A percentile compares a stretch with the other conserved stretches of the same genome.
These are phyloP conservation scores for Xylaria digitata DNA, from an alignment of 2,329 filamentous ascomycete species.

Conservation along the genomic window DNA sequence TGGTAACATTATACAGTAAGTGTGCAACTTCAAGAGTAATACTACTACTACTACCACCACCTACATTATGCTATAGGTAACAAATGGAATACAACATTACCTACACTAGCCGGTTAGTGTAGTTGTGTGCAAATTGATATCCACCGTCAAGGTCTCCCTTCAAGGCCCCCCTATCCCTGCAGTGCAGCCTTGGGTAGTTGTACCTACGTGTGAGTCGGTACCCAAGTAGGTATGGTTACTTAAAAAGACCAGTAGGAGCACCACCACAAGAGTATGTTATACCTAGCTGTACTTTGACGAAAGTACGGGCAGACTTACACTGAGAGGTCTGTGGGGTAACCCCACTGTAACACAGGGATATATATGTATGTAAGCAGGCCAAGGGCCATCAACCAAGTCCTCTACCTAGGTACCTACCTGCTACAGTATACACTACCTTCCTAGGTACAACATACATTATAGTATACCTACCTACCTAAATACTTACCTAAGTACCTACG, in stretches of 20 bases:
- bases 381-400: too few species aligned
- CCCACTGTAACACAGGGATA: slow-evolving; percentile 1
- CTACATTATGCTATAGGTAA: not conserved
- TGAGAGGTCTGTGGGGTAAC: slow-evolving; percentile 3
- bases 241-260: not conserved
- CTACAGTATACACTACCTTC: too few species aligned
- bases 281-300: slow-evolving; percentile 17
- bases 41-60: not conserved
- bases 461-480: not conserved
- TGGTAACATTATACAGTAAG: not conserved
- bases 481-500: not conserved
- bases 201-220: not conserved
- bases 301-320: slow-evolving; percentile 5
- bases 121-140: not conserved
- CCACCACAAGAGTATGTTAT: not conserved
- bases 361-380: too few species aligned
- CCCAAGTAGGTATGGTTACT: not conserved
- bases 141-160: not conserved
- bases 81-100: not conserved
- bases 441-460: too few species aligned
- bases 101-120: too few species aligned
- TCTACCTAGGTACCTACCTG: too few species aligned
- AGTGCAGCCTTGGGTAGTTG: not conserved
- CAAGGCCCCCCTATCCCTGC: not conserved
- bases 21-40: not conserved